A percentile compares a stretch with the other conserved stretches of the same genome.
Evolutionary conservation across 176 grass and related monocot species (phyloP).

Genomic region (Zizania latifolia): DNA sequence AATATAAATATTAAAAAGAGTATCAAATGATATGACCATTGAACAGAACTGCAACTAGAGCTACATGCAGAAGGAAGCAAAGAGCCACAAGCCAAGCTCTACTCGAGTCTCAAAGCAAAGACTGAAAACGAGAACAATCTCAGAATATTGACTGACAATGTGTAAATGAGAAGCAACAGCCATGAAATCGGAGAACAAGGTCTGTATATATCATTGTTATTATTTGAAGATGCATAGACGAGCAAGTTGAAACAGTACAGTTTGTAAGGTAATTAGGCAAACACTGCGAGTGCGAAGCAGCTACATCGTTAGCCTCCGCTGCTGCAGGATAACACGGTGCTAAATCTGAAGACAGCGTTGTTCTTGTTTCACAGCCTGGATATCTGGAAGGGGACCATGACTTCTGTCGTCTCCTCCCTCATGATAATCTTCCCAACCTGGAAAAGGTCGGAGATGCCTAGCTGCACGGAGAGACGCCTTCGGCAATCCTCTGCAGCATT

Average conservation of each 20-base stretch:
- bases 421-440: constrained; percentile 48
- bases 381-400: constrained; percentile 89
- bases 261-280: background rate
- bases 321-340: background rate
- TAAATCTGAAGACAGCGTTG: background rate
- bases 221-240: constrained; percentile 16
- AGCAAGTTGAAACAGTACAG: background rate
- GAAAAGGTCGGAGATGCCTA: constrained; percentile 63
- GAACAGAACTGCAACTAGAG: no score
- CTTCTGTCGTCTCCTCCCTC: constrained; percentile 78
- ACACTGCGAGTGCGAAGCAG: no score
- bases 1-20: no score
- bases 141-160: background rate
- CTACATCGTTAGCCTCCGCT: background rate
- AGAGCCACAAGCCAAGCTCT: no score
- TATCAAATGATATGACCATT: no score
- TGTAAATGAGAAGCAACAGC: background rate
- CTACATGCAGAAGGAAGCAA: no score
- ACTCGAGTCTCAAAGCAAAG: no score
- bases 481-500: constrained; percentile 63
- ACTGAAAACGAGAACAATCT: no score
- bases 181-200: background rate
- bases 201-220: background rate
- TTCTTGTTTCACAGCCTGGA: constrained; percentile 64
- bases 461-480: constrained; percentile 57